Conservation (phyloP, 179 eudicot species). For the Beta lomatogona region DNA sequence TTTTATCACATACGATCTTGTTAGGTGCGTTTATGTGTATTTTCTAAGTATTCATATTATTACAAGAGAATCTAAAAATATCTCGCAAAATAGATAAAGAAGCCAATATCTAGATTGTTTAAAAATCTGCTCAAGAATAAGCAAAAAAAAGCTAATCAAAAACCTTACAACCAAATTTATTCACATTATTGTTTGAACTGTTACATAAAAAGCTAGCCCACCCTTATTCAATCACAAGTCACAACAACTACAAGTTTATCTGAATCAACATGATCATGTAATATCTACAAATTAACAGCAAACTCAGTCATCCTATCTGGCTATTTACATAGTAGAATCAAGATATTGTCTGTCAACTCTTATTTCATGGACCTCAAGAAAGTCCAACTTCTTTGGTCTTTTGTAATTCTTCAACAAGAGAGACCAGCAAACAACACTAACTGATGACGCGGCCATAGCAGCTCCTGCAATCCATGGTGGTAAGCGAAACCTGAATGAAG, state of each 20-base stretch:
- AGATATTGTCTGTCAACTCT: slow-evolving; percentile 31
- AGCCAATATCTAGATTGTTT: too few species aligned
- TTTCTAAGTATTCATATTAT: too few species aligned
- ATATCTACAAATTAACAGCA: neutral
- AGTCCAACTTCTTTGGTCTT: slow-evolving; percentile 66
- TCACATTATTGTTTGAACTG: neutral
- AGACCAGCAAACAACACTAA: slow-evolving; percentile 90
- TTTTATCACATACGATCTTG: too few species aligned
- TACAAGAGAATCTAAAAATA: too few species aligned
- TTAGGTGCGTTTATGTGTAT: too few species aligned
- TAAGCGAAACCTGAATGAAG: slow-evolving; percentile 71
- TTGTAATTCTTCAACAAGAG: slow-evolving; percentile 78
- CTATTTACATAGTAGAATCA: neutral
- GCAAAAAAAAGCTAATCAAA: neutral
- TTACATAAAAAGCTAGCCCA: too few species aligned
- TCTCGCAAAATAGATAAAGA: too few species aligned
- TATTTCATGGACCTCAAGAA: slow-evolving; percentile 55
- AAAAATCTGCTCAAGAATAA: too few species aligned
- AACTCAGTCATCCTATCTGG: neutral
- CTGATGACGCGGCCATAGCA: slow-evolving; percentile 98
- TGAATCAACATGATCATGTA: neutral
- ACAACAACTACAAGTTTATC: neutral
- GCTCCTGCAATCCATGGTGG: slow-evolving; percentile 99
- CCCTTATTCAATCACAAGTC: slow-evolving; percentile 1
- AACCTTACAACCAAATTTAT: neutral